Conservation (phyloP, 352 stramenopile genomes). For the Proteromonas lacertae region DNA sequence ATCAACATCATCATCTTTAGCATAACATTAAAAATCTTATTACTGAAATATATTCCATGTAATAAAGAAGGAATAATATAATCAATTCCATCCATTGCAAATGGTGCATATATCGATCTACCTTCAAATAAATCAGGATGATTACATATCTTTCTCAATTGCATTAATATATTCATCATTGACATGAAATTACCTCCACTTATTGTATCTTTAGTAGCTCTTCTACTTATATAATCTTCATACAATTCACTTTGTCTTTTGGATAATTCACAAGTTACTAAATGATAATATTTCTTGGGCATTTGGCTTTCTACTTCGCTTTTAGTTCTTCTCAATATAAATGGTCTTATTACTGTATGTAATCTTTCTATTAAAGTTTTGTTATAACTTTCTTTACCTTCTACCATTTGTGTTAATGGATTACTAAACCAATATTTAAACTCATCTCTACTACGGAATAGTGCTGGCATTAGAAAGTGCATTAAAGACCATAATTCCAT, state of each 20-base stretch:
- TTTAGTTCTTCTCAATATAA: constrained; percentile 77
- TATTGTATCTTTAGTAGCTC: constrained; percentile 56
- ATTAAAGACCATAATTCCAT: constrained; percentile 89
- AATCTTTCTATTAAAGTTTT: constrained; percentile 58
- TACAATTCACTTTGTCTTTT: constrained; percentile 77
- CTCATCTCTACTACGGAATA: constrained; percentile 61
- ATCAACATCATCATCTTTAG: too few relatives aligned
- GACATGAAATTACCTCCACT: constrained; percentile 64
- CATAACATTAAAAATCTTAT: too few relatives aligned
- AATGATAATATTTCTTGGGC: constrained; percentile 78
- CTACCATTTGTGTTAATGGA: constrained; percentile 29
- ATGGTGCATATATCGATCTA: too few relatives aligned
- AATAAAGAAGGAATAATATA: too few relatives aligned
- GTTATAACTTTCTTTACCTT: constrained; percentile 31
- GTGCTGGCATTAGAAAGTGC: constrained; percentile 89
- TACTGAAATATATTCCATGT: too few relatives aligned
- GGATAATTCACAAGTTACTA: constrained; percentile 63
- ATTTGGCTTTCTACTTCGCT: constrained; percentile 88
- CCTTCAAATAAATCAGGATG: too few relatives aligned
- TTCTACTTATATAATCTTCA: constrained; percentile 86
- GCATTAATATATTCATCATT: constrained; percentile 98
- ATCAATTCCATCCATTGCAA: too few relatives aligned
- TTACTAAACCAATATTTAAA: constrained; percentile 94
- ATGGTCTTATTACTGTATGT: constrained; percentile 85
- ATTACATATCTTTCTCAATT: constrained; percentile 76